Evolutionary conservation across 139 green algal species (phyloP), one percentile per base, ranked within the genome.

Genomic region (Zygnema cylindricum): DNA sequence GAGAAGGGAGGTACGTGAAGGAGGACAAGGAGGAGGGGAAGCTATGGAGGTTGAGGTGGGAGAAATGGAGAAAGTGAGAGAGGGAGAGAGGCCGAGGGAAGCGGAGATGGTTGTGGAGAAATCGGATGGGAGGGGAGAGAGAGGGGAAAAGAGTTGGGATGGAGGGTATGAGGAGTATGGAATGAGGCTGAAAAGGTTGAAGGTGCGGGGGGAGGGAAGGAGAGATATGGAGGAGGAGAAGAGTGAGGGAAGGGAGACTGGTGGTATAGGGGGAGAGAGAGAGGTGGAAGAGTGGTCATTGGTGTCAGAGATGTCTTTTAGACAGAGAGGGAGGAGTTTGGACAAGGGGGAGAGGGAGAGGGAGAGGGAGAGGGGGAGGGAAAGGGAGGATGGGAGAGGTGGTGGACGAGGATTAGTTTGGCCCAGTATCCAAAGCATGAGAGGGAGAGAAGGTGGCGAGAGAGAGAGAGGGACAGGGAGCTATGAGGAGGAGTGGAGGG

Each of bases 61-160:
- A 0, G 1, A 81, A 11, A 1, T 36, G 16, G 78, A 57, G 1
- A 49, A 1, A 1, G 78, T 3, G 78, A 49, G 78, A 25, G 78
- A 79, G 78, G 41, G 7, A 79, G 35, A 42, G 78, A 49, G 78
- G 21, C 0, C 41, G 78, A 86, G 78, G 41, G 30, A 22, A 57
- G 38, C 43, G 40, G 23, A 86, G n/a, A 1, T 38, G 38, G n/a
- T n/a, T 54, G 1, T 40, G 2, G 78, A 55, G n/a, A 77, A 0
- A 30, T 1, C 33, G 39, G 40, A n/a, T n/a, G n/a, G n/a, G 78
- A 86, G 38, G n/a, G 32, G 40, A 32, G 42, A 41, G 79, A 86
- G 79, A 0, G 79, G 36, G 77, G 75, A 54, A 35, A 32, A 69
- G 43, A 83, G n/a, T 35, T 36, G 30, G 22, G n/a, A 2, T 75